Evolutionary conservation across 495 filamentous ascomycete genomes (phyloP).

Genomic region (Hypoxylon lienhwacheense): DNA sequence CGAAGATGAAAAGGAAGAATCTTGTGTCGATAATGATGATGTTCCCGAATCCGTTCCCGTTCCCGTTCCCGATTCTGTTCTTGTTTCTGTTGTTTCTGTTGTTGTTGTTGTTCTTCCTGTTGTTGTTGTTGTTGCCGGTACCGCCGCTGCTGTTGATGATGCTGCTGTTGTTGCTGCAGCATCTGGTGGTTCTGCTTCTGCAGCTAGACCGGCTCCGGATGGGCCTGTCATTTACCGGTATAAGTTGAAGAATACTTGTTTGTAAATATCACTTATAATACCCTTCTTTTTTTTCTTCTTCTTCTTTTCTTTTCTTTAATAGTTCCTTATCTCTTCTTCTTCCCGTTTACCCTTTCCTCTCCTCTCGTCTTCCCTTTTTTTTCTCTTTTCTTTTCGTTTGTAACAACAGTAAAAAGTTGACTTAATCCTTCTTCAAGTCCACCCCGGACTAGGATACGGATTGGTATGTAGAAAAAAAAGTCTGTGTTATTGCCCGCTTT

Average conservation of each 20-base stretch:
- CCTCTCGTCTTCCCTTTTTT: not conserved
- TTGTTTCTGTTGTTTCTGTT: not conserved
- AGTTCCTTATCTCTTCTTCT: not conserved
- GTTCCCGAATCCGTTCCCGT: no score
- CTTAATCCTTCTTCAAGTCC: conserved; percentile 7
- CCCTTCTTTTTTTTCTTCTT: not conserved
- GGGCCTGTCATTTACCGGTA: conserved; percentile 33
- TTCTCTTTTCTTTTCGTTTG: not conserved
- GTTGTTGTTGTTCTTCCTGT: not conserved
- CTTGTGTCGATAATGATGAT: not conserved
- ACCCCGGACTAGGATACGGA: no score
- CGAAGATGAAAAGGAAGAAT: no score
- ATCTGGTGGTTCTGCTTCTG: conserved; percentile 30
- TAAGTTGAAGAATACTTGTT: conserved; percentile 12
- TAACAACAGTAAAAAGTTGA: no score
- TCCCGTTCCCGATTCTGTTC: no score
- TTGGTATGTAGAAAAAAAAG: conserved; percentile 1
- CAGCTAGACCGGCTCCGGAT: conserved; percentile 33
- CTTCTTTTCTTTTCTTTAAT: conserved; percentile 4
- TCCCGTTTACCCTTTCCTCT: not conserved
- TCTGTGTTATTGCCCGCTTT: conserved; percentile 35
- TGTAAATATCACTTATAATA: conserved; percentile 21
- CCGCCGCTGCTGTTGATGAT: conserved; percentile 13
- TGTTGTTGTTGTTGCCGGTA: not conserved
- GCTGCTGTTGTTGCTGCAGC: conserved; percentile 16